These are phyloP conservation scores for Clarireedia hainanense DNA, from an alignment of 2,329 filamentous ascomycete genomes.

Conservation along the genomic window DNA sequence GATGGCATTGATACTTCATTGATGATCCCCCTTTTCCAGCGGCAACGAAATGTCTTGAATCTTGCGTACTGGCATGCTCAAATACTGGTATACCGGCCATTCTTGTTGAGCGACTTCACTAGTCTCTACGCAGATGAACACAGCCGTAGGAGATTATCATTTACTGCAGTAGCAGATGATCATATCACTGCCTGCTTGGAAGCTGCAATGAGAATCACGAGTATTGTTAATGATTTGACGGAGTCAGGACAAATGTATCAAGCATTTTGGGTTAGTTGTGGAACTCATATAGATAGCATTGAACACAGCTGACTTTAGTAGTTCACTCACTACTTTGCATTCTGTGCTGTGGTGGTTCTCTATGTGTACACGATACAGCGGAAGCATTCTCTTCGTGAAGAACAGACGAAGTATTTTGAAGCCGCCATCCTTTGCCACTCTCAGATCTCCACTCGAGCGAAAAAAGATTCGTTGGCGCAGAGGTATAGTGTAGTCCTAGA, in stretches of 20 bases:
- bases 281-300: neutral
- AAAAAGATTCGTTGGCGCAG: constrained; percentile 33
- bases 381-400: constrained; percentile 22
- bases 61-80: constrained; percentile 31
- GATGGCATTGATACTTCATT: constrained; percentile 35
- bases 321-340: constrained; percentile 37
- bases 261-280: constrained; percentile 33
- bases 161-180: constrained; percentile 17
- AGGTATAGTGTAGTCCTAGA: constrained; percentile 37
- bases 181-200: constrained; percentile 31
- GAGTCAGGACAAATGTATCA: constrained; percentile 32
- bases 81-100: constrained; percentile 30
- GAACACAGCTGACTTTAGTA: constrained; percentile 7
- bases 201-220: constrained; percentile 34
- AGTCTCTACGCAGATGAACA: constrained; percentile 15
- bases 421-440: constrained; percentile 35
- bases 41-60: constrained; percentile 32
- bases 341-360: constrained; percentile 37
- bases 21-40: constrained; percentile 41
- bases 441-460: constrained; percentile 33
- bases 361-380: constrained; percentile 39
- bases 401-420: constrained; percentile 28
- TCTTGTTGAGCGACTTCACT: constrained; percentile 27
- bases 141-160: constrained; percentile 7
- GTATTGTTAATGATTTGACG: constrained; percentile 34